Evolutionary conservation across 1,139 yeast species (phyloP), one percentile per base, ranked within the genome.

Genomic region (Debaryomycetaceae sp.): DNA sequence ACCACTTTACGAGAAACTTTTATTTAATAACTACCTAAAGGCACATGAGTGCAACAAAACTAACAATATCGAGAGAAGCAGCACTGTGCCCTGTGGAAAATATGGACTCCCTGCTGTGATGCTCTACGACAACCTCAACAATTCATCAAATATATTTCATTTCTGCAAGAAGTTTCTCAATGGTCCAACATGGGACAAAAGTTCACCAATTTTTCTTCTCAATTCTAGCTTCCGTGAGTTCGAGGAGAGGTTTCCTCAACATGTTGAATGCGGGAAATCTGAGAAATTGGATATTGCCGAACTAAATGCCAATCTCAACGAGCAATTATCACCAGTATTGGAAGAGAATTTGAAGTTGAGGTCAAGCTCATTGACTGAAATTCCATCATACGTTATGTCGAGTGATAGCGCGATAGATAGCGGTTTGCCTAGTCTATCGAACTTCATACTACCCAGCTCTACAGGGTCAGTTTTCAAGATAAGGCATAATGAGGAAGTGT

Each of bases 161-260:
- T 71, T 83, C 53, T 67, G 80, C 34, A 63, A 66, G 46, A 83
- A 83, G 58, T 72, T 83, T 46, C 55, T 69, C 23, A 67, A 69
- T 38, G 56, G 68, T 17, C 53, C 68, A 8, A 54, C 56, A 5
- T 69, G 70, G 62, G 46, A 45, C 5, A 44, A 51, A 3, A 56
- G 62, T 11, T 64, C 72, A 5, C 57, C 65, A 2, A 54, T 73
- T 5, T 66, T 56, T 47, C 59, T 68, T 39, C 51, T 70, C 17
- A 60, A 62, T 46, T 64, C 65, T n/a, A 69, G 73, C 0, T 66
- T 71, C 44, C 52, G 55, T 3, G 59, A 59, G 5, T 67, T 76
- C 45, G 52, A 54, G 14, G 51, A 49, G 1, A 41, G 43, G 3
- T 60, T 51, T 44, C 47, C 53, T 1, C 39, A 47, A 17, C 37